Conservation (phyloP, 78 protist genomes). For the Cavenderia fasciculata region DNA sequence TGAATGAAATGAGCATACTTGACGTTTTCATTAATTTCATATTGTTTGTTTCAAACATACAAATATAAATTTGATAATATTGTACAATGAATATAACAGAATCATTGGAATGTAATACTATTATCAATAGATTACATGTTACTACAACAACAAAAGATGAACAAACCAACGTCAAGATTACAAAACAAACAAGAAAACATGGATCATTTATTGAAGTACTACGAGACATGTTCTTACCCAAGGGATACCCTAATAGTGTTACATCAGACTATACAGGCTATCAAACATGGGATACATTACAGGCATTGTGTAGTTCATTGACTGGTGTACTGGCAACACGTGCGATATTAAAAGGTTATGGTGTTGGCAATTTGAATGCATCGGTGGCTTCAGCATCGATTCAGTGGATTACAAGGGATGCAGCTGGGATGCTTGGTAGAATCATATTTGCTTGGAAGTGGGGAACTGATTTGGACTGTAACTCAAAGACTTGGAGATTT, state of each 20-base stretch:
- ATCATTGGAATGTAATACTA: neutral
- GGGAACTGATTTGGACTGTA: slow-evolving; percentile 68
- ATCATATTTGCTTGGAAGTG: slow-evolving; percentile 27
- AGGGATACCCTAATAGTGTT: slow-evolving; percentile 88
- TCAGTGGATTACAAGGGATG: slow-evolving; percentile 69
- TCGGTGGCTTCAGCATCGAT: slow-evolving; percentile 47
- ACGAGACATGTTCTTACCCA: slow-evolving; percentile 42
- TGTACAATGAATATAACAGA: neutral
- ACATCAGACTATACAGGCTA: slow-evolving; percentile 79
- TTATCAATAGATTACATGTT: neutral
- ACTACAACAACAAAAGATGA: neutral
- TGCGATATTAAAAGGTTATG: slow-evolving; percentile 78
- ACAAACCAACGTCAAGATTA: neutral
- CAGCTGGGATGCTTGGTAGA: slow-evolving; percentile 68
- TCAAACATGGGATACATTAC: slow-evolving; percentile 87
- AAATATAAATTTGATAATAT: no score
- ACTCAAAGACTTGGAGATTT: slow-evolving; percentile 79
- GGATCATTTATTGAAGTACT: neutral
- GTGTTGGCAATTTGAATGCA: slow-evolving; percentile 74
- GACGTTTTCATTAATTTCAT: no score
- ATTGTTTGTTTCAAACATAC: no score
- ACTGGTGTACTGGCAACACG: slow-evolving; percentile 80
- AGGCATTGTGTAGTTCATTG: slow-evolving; percentile 78
- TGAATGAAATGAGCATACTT: no score
- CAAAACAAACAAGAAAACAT: neutral